Conservation (phyloP, 805 yeast species). For the Kodamaea restingae region DNA sequence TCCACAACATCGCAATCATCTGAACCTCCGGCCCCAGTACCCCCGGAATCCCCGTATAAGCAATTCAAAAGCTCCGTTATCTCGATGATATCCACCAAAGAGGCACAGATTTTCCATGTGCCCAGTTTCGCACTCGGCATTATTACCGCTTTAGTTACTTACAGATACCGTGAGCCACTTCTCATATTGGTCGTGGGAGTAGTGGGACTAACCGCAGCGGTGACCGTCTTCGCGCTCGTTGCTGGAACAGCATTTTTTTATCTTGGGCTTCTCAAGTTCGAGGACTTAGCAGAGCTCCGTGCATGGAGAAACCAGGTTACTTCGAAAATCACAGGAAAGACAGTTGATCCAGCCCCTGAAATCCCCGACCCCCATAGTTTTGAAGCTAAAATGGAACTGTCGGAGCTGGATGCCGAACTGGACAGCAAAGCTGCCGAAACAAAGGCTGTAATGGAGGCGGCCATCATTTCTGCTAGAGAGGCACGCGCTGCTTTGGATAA, state of each 20-base stretch:
- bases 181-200: slow-evolving; percentile 13
- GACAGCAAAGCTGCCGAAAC: background rate
- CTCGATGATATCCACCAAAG: slow-evolving; percentile 1
- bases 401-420: background rate
- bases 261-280: slow-evolving; percentile 22
- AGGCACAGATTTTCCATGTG: slow-evolving; percentile 15
- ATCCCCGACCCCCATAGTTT: background rate
- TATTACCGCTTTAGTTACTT: slow-evolving; percentile 19
- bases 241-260: slow-evolving; percentile 27
- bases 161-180: slow-evolving; percentile 20
- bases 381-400: too few species aligned
- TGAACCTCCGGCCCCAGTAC: too few species aligned
- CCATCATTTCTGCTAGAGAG: slow-evolving; percentile 4
- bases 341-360: too few species aligned
- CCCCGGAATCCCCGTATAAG: background rate
- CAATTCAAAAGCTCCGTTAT: background rate
- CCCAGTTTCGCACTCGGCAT: slow-evolving; percentile 30
- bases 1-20: background rate
- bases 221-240: slow-evolving; percentile 10
- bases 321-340: background rate
- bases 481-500: slow-evolving; percentile 1
- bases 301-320: background rate
- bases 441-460: slow-evolving; percentile 3
- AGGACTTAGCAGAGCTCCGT: slow-evolving; percentile 11
- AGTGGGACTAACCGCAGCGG: background rate